Evolutionary conservation across 2,329 filamentous ascomycete genomes (phyloP), one percentile per base, ranked within the genome.

Genomic region (Arthrobotrys sinensis): DNA sequence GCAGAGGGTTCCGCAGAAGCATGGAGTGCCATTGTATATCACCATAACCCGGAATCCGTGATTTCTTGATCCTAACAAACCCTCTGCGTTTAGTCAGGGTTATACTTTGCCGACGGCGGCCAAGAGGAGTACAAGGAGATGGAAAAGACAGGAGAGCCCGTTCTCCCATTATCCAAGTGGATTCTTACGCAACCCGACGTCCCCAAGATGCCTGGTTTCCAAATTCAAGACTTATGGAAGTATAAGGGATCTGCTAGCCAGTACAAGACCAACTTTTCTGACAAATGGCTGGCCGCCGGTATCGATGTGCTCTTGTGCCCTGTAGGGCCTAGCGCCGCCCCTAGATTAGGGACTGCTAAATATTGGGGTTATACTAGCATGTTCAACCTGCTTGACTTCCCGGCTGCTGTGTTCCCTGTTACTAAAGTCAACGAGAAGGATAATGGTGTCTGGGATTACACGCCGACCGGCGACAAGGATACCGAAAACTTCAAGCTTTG

Each of bases 371-470:
- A 92, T 80, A 91, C 89, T 0, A 85, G 87, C 0, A 87, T 90
- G 79, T 92, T 90, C 89, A 93, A 92, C 81, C 81, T 92, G 50
- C 86, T 92, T 0, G 90, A 92, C 82, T 91, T 91, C 82, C 89
- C 90, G 0, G 87, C 86, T 11, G 83, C 88, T 1, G 86, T 89
- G 0, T 91, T 92, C 81, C 91, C 91, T 0, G 88, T 88, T 0
- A 85, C 84, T 1, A 82, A 84, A 48, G 85, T 68, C 16, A 43
- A 24, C 12, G 65, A 57, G 11, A 48, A 32, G 21, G 65, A 68
- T 46, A 68, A 67, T 36, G 65, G 65, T 21, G 12, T 19, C 21
- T 60, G 50, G 65, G 21, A 68, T 0, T 68, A 68, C 14, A 12
- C 24, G n/a, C 45, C 45, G 16, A 40, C 85, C 69, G 87, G 86